Conservation (phyloP, 495 filamentous ascomycete genomes). For the Glarea lozoyensis region DNA sequence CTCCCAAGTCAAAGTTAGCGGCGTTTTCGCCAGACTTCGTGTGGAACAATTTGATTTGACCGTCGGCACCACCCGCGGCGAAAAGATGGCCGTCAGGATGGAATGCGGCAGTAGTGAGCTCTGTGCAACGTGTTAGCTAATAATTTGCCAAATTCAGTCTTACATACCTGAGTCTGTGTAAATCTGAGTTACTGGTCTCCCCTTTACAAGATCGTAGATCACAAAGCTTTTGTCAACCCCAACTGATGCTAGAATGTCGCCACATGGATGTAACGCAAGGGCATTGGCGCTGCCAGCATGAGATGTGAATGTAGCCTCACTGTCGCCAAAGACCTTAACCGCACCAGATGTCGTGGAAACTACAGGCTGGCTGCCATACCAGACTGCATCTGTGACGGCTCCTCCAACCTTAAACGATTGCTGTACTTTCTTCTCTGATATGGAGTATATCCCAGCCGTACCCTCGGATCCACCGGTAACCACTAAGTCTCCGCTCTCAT, state of each 20-base stretch:
- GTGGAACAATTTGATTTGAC: constrained; percentile 79
- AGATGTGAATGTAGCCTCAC: constrained; percentile 55
- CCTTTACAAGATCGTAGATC: constrained; percentile 69
- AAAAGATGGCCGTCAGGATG: constrained; percentile 96
- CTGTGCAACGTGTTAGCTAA: constrained; percentile 42
- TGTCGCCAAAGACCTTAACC: constrained; percentile 67
- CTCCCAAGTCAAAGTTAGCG: constrained; percentile 57
- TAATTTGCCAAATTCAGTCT: neutral
- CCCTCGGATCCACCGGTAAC: constrained; percentile 75
- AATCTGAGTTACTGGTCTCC: constrained; percentile 61
- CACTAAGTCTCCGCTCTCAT: constrained; percentile 57
- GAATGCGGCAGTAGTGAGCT: constrained; percentile 70
- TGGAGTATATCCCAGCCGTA: constrained; percentile 68
- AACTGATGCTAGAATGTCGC: constrained; percentile 75
- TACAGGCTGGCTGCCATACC: constrained; percentile 64
- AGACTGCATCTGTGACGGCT: constrained; percentile 68
- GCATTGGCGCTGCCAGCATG: constrained; percentile 77
- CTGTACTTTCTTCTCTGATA: constrained; percentile 59
- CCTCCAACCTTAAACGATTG: constrained; percentile 57
- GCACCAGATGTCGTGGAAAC: constrained; percentile 66
- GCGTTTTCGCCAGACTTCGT: constrained; percentile 62
- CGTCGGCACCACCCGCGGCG: constrained; percentile 65
- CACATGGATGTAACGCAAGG: constrained; percentile 74
- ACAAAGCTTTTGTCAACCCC: constrained; percentile 91
- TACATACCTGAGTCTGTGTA: constrained; percentile 74